phyloP scores from a whole-genome alignment of 2,329 filamentous ascomycete genomes.

The Chaetoscypha palmicola region DNA sequence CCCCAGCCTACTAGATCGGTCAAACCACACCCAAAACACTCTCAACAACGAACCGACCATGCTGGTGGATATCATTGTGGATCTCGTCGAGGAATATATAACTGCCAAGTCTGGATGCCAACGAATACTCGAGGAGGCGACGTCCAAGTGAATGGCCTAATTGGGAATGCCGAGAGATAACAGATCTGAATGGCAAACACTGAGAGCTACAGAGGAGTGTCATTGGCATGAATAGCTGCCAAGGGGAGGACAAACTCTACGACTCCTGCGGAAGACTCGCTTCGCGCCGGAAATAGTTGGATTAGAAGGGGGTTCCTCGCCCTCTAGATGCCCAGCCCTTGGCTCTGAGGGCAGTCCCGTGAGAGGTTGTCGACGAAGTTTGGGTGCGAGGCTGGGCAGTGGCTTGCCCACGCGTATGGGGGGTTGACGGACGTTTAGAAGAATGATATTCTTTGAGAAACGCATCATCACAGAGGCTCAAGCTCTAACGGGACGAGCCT shows the following conservation, averaged over 20 bases:
- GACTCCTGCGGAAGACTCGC: constrained; percentile 5
- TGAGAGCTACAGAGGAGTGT: constrained; percentile 2
- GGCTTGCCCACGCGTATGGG: neutral
- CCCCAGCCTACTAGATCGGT: constrained; percentile 6
- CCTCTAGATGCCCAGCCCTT: neutral
- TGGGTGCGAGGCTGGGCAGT: constrained; percentile 5
- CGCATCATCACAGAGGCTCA: constrained; percentile 1
- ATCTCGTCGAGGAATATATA: constrained; percentile 7
- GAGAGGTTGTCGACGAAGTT: neutral
- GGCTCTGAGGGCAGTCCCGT: neutral
- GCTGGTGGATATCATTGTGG: constrained; percentile 11
- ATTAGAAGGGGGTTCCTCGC: neutral
- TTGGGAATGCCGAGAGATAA: constrained; percentile 18
- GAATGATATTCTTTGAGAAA: neutral
- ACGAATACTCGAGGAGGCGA: constrained; percentile 5
- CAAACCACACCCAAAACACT: constrained; percentile 15
- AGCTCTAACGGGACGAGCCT: neutral
- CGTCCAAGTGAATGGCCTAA: constrained; percentile 9
- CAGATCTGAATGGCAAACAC: constrained; percentile 6
- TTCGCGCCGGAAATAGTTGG: constrained; percentile 3
- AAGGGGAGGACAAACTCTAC: constrained; percentile 5
- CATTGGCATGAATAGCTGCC: constrained; percentile 13
- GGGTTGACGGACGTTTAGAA: constrained; percentile 1
- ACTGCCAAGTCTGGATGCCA: constrained; percentile 17
- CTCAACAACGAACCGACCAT: constrained; percentile 4